A percentile compares a stretch with the other conserved stretches of the same genome.
phyloP scores from a whole-genome alignment of 2,329 filamentous ascomycete genomes.

The Trichoderma breve region DNA sequence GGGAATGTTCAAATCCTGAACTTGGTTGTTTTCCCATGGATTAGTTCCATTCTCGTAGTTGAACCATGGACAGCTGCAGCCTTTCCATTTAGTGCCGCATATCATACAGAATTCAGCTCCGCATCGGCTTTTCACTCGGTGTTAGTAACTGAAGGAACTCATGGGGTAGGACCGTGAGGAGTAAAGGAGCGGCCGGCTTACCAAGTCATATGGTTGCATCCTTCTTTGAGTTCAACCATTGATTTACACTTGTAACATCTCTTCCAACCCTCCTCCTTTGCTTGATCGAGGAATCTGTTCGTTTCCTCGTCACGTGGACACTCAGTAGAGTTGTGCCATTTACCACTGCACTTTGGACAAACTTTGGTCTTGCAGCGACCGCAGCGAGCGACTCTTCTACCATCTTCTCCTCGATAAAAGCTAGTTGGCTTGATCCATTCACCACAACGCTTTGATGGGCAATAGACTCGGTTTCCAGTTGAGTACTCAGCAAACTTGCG shows the following conservation, averaged over 20 bases:
- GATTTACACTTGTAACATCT: conserved; percentile 71
- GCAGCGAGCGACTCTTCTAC: conserved; percentile 68
- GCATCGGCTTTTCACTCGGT: conserved; percentile 57
- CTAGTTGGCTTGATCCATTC: conserved; percentile 75
- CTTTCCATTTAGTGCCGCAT: conserved; percentile 79
- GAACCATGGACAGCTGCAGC: conserved; percentile 79
- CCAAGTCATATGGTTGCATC: conserved; percentile 88
- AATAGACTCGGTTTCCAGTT: conserved; percentile 73
- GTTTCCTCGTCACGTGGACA: conserved; percentile 72
- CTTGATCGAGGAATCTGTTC: conserved; percentile 60
- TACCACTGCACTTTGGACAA: conserved; percentile 70
- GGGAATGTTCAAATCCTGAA: conserved; percentile 52
- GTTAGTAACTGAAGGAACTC: conserved; percentile 2
- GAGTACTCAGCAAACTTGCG: conserved; percentile 75
- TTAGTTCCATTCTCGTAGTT: conserved; percentile 50
- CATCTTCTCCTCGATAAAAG: conserved; percentile 54
- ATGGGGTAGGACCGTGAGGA: conserved; percentile 20
- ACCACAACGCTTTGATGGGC: conserved; percentile 68
- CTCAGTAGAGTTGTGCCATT: conserved; percentile 66
- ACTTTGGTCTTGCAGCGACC: conserved; percentile 69
- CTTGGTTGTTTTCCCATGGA: conserved; percentile 17
- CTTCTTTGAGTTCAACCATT: conserved; percentile 76
- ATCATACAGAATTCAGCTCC: conserved; percentile 84
- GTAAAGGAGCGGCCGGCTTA: conserved; percentile 40
- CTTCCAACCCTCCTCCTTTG: conserved; percentile 69